Conservation (phyloP, 1,284 basidiomycete genomes). For the Microbotryum silenes-acaulis region DNA sequence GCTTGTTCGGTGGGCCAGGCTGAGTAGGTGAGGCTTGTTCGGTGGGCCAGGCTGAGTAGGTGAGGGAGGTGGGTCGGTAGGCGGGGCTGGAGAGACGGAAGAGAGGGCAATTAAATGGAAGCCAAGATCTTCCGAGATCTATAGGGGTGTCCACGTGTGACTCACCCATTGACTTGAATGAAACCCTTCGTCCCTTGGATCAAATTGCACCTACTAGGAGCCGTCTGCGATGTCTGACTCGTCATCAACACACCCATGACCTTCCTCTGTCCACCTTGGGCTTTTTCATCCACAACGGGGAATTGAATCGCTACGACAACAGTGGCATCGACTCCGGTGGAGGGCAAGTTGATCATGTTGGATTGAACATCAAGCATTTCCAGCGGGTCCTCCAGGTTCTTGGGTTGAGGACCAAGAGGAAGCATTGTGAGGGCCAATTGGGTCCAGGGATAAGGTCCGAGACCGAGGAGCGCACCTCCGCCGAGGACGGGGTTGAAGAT, state of each 20-base stretch:
- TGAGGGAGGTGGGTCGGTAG: constrained; percentile 13
- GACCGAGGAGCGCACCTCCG: constrained; percentile 46
- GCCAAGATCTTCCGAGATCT: no score
- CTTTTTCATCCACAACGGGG: constrained; percentile 3
- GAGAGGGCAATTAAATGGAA: not conserved
- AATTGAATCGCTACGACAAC: constrained; percentile 16
- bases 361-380: constrained; percentile 5
- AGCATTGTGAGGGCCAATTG: constrained; percentile 38
- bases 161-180: no score
- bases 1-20: no score
- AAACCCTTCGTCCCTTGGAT: no score
- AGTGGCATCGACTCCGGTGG: constrained; percentile 22
- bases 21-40: no score
- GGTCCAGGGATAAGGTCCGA: constrained; percentile 42
- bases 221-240: not conserved
- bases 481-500: constrained; percentile 43
- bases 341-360: constrained; percentile 13
- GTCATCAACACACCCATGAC: not conserved
- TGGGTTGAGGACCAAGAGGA: constrained; percentile 6
- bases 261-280: not conserved
- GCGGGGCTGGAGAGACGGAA: constrained; percentile 7
- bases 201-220: no score
- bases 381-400: not conserved
- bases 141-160: no score
- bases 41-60: constrained; percentile 9